phyloP scores from a whole-genome alignment of 2,329 filamentous ascomycete genomes.

The Chaetothyriales sp. region DNA sequence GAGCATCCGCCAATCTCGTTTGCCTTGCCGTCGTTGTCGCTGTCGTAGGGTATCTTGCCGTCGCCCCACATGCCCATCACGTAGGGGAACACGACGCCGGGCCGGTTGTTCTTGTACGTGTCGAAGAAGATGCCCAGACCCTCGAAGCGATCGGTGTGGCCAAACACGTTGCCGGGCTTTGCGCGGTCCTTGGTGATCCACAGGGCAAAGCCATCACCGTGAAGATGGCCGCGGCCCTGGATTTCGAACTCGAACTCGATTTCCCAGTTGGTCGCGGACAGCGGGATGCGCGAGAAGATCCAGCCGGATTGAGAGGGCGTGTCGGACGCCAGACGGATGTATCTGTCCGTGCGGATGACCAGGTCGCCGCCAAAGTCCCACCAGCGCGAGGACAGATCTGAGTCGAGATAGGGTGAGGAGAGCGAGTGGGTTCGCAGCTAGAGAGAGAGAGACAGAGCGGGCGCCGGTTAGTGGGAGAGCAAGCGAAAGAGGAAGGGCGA shows the following conservation, averaged over 20 bases:
- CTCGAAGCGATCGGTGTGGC: slow-evolving; percentile 74
- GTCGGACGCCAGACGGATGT: slow-evolving; percentile 84
- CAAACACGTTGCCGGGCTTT: slow-evolving; percentile 69
- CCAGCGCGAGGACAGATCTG: slow-evolving; percentile 96
- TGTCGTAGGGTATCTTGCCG: slow-evolving; percentile 76
- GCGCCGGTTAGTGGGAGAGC: neutral
- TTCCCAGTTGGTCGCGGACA: slow-evolving; percentile 98
- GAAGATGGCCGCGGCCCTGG: slow-evolving; percentile 72
- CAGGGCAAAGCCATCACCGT: slow-evolving; percentile 92
- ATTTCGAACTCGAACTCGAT: slow-evolving; percentile 94
- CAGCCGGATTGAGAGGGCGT: slow-evolving; percentile 80
- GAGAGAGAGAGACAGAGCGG: neutral
- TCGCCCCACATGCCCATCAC: slow-evolving; percentile 98
- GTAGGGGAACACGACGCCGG: slow-evolving; percentile 88
- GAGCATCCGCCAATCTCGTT: slow-evolving; percentile 92
- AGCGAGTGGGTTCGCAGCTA: slow-evolving; percentile 81
- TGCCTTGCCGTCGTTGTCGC: slow-evolving; percentile 83
- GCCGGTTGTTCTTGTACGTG: slow-evolving; percentile 98
- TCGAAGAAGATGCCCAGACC: slow-evolving; percentile 92
- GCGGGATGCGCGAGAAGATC: slow-evolving; percentile 82
- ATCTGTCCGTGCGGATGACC: slow-evolving; percentile 61
- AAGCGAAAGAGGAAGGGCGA: too few species aligned
- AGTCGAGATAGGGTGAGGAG: slow-evolving; percentile 80
- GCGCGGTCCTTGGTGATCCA: slow-evolving; percentile 94
- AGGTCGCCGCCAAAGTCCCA: slow-evolving; percentile 97